Conservation (phyloP, 2,329 filamentous ascomycete species). For the Polychaeton citri region DNA sequence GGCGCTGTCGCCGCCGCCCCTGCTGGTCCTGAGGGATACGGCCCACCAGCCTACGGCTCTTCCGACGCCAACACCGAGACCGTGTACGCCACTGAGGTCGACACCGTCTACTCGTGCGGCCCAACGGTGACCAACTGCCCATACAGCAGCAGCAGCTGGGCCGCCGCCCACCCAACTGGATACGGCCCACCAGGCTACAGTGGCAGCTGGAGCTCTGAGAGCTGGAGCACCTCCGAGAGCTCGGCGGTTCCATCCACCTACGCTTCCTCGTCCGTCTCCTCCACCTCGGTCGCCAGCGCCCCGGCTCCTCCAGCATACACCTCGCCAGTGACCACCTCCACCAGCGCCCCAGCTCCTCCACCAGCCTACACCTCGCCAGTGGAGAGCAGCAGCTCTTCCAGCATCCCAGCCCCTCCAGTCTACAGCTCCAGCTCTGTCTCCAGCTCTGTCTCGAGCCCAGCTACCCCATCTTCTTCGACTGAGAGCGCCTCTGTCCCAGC, state of each 20-base stretch:
- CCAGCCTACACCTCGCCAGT: background rate
- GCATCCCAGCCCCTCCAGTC: background rate
- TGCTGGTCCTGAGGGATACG: background rate
- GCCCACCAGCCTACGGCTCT: background rate
- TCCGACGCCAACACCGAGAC: background rate
- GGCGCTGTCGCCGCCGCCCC: slow-evolving; percentile 1
- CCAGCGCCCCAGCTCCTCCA: background rate
- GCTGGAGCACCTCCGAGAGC: background rate
- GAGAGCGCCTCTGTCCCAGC: background rate
- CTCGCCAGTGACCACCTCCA: background rate
- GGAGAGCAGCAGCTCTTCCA: background rate
- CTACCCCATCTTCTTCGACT: background rate
- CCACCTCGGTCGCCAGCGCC: background rate
- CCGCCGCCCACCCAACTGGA: background rate
- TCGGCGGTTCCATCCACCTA: background rate
- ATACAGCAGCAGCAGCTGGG: background rate
- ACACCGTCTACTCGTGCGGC: slow-evolving; percentile 1
- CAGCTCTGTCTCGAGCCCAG: background rate
- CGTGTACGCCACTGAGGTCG: background rate
- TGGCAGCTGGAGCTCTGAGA: background rate
- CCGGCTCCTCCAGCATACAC: too few species aligned
- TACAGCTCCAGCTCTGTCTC: background rate
- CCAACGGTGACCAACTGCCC: background rate
- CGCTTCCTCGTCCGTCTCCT: background rate
- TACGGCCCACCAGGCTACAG: background rate